Percentiles rank a stretch among this genome's conserved stretches.
Conservation (phyloP, 1,284 basidiomycete genomes). For the Rhodofomes roseus region DNA sequence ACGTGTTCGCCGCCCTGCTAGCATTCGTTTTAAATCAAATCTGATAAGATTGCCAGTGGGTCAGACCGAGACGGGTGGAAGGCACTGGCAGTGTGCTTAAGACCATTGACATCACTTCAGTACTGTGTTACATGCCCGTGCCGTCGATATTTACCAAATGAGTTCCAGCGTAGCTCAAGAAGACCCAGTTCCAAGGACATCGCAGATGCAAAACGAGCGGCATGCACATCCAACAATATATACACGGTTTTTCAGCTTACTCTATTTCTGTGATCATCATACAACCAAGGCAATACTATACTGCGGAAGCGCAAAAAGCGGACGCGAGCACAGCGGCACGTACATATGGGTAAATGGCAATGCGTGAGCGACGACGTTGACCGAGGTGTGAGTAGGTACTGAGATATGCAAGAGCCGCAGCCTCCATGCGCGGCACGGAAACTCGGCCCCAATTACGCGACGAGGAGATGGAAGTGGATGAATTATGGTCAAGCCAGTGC, state of each 20-base stretch:
- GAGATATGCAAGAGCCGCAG: constrained; percentile 13
- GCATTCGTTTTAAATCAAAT: no score
- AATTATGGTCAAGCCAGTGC: constrained; percentile 13
- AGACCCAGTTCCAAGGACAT: no score
- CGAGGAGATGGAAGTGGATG: not conserved
- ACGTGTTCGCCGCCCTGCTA: no score
- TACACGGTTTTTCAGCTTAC: constrained; percentile 4
- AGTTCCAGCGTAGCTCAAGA: no score
- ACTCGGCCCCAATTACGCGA: constrained; percentile 12
- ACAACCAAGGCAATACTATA: constrained; percentile 11
- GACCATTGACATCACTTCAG: no score
- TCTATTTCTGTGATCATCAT: constrained; percentile 13
- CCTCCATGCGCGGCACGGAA: constrained; percentile 27
- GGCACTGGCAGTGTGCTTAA: no score
- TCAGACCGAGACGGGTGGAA: no score
- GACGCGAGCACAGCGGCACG: constrained; percentile 13
- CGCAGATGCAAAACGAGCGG: not conserved
- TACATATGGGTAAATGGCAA: constrained; percentile 6
- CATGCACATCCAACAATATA: constrained; percentile 7
- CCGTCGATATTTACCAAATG: no score
- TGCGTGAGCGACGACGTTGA: constrained; percentile 3
- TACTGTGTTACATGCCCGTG: not conserved
- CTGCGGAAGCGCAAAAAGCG: constrained; percentile 9
- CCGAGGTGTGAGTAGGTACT: constrained; percentile 12
- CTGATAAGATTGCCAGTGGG: no score